phyloP scores from a whole-genome alignment of 2,329 filamentous ascomycete species.

The Cercospora sesami region DNA sequence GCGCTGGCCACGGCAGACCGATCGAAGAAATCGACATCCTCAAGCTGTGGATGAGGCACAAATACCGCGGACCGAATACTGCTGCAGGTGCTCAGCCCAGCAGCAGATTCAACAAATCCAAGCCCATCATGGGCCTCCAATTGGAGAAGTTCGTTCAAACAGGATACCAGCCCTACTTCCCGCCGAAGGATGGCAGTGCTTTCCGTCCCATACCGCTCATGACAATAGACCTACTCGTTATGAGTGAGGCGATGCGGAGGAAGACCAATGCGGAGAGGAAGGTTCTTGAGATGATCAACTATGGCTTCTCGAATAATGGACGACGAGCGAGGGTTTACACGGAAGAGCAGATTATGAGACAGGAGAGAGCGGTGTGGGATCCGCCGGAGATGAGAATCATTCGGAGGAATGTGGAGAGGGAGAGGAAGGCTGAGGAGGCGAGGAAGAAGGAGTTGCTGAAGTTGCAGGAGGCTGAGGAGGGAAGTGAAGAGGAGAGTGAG shows the following conservation, averaged over 20 bases:
- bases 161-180: slow-evolving; percentile 18
- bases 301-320: slow-evolving; percentile 48
- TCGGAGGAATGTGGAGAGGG: slow-evolving; percentile 8
- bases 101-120: slow-evolving; percentile 16
- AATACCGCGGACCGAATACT: slow-evolving; percentile 42
- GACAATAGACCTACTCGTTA: slow-evolving; percentile 49
- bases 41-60: slow-evolving; percentile 60
- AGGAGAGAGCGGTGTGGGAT: slow-evolving; percentile 14
- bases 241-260: slow-evolving; percentile 57
- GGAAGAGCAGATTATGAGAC: slow-evolving; percentile 12
- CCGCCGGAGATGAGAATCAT: slow-evolving; percentile 13
- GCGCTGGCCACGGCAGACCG: slow-evolving; percentile 18
- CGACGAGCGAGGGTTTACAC: not conserved
- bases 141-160: slow-evolving; percentile 18
- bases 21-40: slow-evolving; percentile 53
- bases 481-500: not conserved
- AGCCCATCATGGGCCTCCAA: slow-evolving; percentile 55
- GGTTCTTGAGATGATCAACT: slow-evolving; percentile 60
- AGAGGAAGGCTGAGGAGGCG: not conserved
- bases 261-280: slow-evolving; percentile 56
- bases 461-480: not conserved
- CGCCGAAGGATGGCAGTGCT: slow-evolving; percentile 9
- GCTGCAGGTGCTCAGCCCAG: slow-evolving; percentile 18
- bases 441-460: slow-evolving; percentile 5
- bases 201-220: slow-evolving; percentile 19